Conservation (phyloP, 331 rosid species). For the Pyrus hybrid region DNA sequence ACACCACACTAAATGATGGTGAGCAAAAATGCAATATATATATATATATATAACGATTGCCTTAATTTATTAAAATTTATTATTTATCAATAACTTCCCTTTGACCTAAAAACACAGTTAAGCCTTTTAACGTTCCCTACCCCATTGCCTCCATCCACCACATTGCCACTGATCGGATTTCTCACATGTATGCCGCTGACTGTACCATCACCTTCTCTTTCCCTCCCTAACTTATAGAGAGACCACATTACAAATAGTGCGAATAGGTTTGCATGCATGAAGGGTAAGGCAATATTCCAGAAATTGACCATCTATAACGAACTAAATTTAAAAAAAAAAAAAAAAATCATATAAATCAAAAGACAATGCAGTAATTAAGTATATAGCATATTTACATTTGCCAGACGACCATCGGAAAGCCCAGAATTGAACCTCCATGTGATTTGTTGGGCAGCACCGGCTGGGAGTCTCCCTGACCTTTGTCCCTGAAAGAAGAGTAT, state of each 20-base stretch:
- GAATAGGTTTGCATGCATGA: neutral
- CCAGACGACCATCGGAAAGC: constrained; percentile 56
- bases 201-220: neutral
- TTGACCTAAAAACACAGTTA: neutral
- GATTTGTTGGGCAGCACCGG: constrained; percentile 32
- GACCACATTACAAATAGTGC: neutral
- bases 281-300: neutral
- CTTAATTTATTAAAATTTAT: no score
- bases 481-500: constrained; percentile 85
- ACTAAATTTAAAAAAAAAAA: no score
- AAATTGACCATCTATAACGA: neutral
- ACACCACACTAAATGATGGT: no score
- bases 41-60: no score
- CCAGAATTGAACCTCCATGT: constrained; percentile 77
- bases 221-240: neutral
- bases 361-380: neutral
- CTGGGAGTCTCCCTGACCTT: constrained; percentile 72
- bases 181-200: neutral
- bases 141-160: neutral
- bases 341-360: neutral
- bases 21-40: no score
- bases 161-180: neutral
- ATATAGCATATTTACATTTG: constrained; percentile 32
- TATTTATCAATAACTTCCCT: no score
- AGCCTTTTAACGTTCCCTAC: neutral